Evolutionary conservation across 2,329 filamentous ascomycete species (phyloP), one percentile per base, ranked within the genome.

Genomic region (Aureobasidium sp.): DNA sequence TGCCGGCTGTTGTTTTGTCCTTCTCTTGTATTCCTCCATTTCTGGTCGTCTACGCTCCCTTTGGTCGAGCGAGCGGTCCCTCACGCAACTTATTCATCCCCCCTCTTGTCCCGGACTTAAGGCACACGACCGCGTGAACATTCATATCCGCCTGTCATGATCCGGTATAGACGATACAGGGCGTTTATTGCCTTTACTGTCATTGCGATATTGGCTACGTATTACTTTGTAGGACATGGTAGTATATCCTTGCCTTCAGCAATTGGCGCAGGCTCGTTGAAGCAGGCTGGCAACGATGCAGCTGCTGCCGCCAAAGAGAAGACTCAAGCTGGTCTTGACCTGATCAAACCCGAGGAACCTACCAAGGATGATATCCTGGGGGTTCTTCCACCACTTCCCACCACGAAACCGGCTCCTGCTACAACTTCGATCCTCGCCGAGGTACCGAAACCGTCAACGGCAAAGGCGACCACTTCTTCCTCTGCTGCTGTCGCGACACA

Each of bases 81-180:
- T 3, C 25, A 30, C 13, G 29, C 47, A 54, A 14, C 13, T 21
- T 42, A 30, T n/a, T 42, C 50, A 21, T 30, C 32, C 50, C 27
- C 50, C 50, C 2, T 51, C 50, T 36, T 41, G 34, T 54, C 25
- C 25, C 54, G 54, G 54, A 58, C 21, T 37, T 58, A 58, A 58
- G 54, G 27, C 32, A 47, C 42, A 39, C 54, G 54, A 58, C 42
- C 42, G 41, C 16, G n/a, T 16, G 9, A n/a, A 42, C 16, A 37
- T 10, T 16, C 11, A 57, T 39, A 39, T 32, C 29, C 41, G n/a
- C 14, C 34, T 34, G 34, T n/a, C 61, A 64, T 68, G 67, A 85
- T 87, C 62, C 82, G 85, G 57, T 78, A 82, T 64, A 75, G 86
- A 67, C 78, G 85, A 70, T 86, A 86, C 68, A 81, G 85, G 63